A percentile compares a stretch with the other conserved stretches of the same genome.
These are phyloP conservation scores for sorghum (Sorghum bicolor) DNA, from an alignment of 176 grass and related monocot species.

Conservation along the genomic window DNA sequence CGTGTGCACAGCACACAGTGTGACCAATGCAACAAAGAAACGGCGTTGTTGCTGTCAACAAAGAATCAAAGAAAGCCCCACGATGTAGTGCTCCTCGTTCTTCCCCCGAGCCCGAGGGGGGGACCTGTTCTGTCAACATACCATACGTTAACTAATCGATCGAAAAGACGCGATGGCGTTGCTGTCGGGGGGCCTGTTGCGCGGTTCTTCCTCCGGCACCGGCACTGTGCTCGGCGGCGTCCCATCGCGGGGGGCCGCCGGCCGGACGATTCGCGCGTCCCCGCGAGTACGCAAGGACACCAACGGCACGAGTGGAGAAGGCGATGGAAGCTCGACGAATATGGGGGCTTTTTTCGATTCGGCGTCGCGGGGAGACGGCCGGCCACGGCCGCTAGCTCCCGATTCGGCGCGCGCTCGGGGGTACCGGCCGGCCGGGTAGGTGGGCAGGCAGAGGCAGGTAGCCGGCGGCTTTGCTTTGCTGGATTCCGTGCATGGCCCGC, in stretches of 20 bases:
- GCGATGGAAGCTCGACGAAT: neutral
- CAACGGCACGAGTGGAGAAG: neutral
- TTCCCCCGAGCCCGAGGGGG: too few species aligned
- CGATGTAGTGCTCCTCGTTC: too few species aligned
- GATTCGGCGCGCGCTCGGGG: too few species aligned
- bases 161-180: neutral
- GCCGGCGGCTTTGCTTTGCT: neutral
- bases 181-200: neutral
- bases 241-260: neutral
- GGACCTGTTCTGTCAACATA: neutral
- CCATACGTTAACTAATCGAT: neutral
- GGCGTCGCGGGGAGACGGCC: neutral
- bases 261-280: neutral
- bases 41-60: too few species aligned
- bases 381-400: neutral
- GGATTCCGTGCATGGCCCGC: neutral
- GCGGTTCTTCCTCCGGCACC: too few species aligned
- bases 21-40: neutral
- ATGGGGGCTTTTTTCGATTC: conserved; percentile 25
- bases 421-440: too few species aligned
- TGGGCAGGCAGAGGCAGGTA: too few species aligned
- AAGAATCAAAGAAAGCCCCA: neutral
- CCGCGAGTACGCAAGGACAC: neutral
- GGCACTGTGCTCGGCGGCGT: neutral
- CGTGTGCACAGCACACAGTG: too few species aligned